Evolutionary conservation across 371 early-diverging fungal species (phyloP).

Genomic region (Apophysomyces variabilis): DNA sequence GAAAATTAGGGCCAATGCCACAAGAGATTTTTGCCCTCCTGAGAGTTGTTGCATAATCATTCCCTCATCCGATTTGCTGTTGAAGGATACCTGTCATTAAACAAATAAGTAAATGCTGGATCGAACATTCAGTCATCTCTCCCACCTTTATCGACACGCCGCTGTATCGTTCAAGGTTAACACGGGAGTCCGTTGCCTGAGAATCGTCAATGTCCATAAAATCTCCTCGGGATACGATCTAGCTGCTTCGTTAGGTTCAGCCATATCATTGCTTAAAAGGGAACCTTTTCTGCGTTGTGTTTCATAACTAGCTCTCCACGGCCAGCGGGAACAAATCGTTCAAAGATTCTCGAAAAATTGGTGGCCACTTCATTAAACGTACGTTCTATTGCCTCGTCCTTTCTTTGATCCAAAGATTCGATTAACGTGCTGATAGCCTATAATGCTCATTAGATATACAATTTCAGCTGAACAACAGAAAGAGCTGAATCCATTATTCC

Average conservation of each 20-base stretch:
- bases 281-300: slow-evolving; percentile 34
- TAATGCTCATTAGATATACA: slow-evolving; percentile 5
- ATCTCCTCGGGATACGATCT: slow-evolving; percentile 22
- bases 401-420: slow-evolving; percentile 88
- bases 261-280: no score
- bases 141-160: slow-evolving; percentile 91
- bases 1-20: slow-evolving; percentile 98
- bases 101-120: not conserved
- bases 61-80: slow-evolving; percentile 86
- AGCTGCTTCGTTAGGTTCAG: not conserved
- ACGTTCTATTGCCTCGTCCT: slow-evolving; percentile 96
- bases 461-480: not conserved
- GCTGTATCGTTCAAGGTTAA: slow-evolving; percentile 77
- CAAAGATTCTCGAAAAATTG: slow-evolving; percentile 89
- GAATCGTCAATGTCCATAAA: slow-evolving; percentile 55
- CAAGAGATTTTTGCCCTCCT: slow-evolving; percentile 99
- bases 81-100: slow-evolving; percentile 75
- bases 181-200: slow-evolving; percentile 21
- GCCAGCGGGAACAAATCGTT: slow-evolving; percentile 90
- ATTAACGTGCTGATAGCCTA: slow-evolving; percentile 87
- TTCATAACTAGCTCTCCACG: slow-evolving; percentile 88
- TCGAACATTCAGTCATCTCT: slow-evolving; percentile 17
- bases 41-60: slow-evolving; percentile 95
- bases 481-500: slow-evolving; percentile 2
- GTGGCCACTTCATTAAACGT: slow-evolving; percentile 93